Evolutionary conservation across 805 yeast species (phyloP).

Genomic region (Kluyveromyces dobzhanskii): DNA sequence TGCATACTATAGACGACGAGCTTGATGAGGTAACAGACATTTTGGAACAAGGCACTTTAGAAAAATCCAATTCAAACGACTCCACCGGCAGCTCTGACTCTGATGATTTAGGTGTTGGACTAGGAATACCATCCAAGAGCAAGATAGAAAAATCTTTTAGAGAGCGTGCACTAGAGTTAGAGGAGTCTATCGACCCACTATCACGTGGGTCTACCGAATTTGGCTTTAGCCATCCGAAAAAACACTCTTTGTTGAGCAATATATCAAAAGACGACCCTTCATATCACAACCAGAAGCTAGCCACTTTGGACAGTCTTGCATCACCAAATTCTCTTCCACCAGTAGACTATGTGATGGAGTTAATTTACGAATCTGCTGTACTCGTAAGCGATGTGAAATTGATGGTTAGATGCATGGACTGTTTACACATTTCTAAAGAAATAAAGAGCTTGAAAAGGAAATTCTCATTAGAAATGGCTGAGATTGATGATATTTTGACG

Average conservation of each 20-base stretch:
- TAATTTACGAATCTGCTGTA: constrained; percentile 54
- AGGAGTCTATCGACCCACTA: constrained; percentile 27
- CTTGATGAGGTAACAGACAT: neutral
- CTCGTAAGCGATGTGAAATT: constrained; percentile 57
- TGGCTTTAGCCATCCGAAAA: constrained; percentile 1
- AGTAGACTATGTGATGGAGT: constrained; percentile 44
- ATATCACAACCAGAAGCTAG: constrained; percentile 15
- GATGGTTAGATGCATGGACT: constrained; percentile 33
- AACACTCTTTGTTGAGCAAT: neutral
- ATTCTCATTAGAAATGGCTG: constrained; percentile 9
- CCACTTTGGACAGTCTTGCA: constrained; percentile 51
- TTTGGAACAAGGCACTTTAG: neutral
- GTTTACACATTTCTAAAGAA: constrained; percentile 23
- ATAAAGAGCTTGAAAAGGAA: constrained; percentile 17
- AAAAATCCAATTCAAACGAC: neutral
- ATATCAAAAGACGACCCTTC: constrained; percentile 7
- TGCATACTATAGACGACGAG: constrained; percentile 1
- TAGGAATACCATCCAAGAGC: constrained; percentile 23
- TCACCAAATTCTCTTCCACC: constrained; percentile 50
- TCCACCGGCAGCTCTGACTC: constrained; percentile 16
- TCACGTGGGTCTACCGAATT: constrained; percentile 9
- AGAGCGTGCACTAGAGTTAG: constrained; percentile 17
- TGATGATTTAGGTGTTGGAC: constrained; percentile 17
- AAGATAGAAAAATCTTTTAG: constrained; percentile 19
- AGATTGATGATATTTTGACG: neutral